Evolutionary conservation across 805 yeast species (phyloP).

Genomic region (Ogataea philodendri): DNA sequence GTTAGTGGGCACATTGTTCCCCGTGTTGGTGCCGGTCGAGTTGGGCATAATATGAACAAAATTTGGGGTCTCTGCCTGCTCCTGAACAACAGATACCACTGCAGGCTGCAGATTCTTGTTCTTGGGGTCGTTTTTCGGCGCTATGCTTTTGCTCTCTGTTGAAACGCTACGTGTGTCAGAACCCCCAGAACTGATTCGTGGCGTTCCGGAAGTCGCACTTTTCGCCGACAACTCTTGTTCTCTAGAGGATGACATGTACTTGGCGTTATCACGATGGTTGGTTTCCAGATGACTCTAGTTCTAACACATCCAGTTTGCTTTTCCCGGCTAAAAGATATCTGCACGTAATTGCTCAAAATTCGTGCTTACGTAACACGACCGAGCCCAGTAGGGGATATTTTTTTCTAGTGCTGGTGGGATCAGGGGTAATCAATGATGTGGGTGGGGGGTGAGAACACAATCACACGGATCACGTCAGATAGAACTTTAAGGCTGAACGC

Average conservation of each 20-base stretch:
- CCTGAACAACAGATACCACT: constrained; percentile 30
- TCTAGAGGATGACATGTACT: constrained; percentile 1
- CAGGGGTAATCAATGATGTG: too few relatives aligned
- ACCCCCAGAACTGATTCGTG: constrained; percentile 5
- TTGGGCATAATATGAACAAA: constrained; percentile 25
- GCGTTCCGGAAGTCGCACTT: not conserved
- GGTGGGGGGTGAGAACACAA: too few relatives aligned
- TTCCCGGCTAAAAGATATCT: too few relatives aligned
- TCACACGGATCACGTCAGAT: too few relatives aligned
- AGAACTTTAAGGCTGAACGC: too few relatives aligned
- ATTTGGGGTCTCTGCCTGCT: constrained; percentile 25
- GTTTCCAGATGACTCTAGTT: too few relatives aligned
- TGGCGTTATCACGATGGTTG: constrained; percentile 1
- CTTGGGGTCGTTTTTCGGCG: constrained; percentile 13
- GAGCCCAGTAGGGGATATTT: too few relatives aligned
- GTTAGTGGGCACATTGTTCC: constrained; percentile 1
- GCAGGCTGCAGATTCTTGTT: constrained; percentile 20
- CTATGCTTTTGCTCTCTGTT: constrained; percentile 3
- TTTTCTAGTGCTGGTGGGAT: too few relatives aligned
- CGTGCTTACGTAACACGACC: too few relatives aligned
- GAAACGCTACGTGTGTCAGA: constrained; percentile 8
- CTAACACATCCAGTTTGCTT: too few relatives aligned
- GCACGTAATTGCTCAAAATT: too few relatives aligned
- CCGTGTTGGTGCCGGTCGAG: constrained; percentile 3
- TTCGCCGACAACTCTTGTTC: constrained; percentile 2